Conservation (phyloP, 2,329 filamentous ascomycete genomes). For the Penicillium sp. region DNA sequence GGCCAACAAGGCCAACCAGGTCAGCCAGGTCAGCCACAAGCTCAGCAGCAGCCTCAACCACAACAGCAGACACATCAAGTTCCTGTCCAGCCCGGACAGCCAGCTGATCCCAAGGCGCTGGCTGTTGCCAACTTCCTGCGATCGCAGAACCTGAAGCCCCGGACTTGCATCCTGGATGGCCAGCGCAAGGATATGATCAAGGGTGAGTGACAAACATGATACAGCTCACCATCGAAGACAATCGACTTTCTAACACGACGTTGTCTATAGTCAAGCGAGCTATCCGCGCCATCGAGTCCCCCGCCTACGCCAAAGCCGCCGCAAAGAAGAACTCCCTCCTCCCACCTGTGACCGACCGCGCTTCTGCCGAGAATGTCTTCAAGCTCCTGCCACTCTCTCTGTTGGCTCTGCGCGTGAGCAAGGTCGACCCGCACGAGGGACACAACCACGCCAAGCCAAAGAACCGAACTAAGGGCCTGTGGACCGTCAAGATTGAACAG, state of each 20-base stretch:
- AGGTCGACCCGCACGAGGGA: slow-evolving; percentile 77
- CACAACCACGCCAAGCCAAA: slow-evolving; percentile 70
- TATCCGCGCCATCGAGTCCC: slow-evolving; percentile 84
- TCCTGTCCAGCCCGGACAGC: slow-evolving; percentile 57
- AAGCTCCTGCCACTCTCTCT: slow-evolving; percentile 94
- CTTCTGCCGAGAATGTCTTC: slow-evolving; percentile 89
- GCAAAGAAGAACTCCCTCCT: slow-evolving; percentile 87
- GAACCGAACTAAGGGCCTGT: slow-evolving; percentile 93
- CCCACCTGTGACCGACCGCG: slow-evolving; percentile 84
- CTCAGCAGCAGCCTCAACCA: slow-evolving; percentile 38
- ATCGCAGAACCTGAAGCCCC: slow-evolving; percentile 81
- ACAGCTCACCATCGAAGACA: background rate
- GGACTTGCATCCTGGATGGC: slow-evolving; percentile 92
- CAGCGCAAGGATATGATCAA: slow-evolving; percentile 98
- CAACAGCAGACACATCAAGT: slow-evolving; percentile 53
- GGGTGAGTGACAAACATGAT: slow-evolving; percentile 59
- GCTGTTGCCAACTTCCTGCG: slow-evolving; percentile 89
- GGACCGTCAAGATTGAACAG: slow-evolving; percentile 94
- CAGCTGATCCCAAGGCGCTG: slow-evolving; percentile 86
- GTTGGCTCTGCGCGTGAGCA: slow-evolving; percentile 86
- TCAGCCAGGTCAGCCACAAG: slow-evolving; percentile 33
- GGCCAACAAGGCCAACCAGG: slow-evolving; percentile 32
- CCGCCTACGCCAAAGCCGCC: slow-evolving; percentile 83
- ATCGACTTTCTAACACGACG: slow-evolving; percentile 6
- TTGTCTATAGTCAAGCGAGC: slow-evolving; percentile 81